These are phyloP conservation scores for Globisporangium barbulae DNA, from an alignment of 352 stramenopile species.

Conservation along the genomic window DNA sequence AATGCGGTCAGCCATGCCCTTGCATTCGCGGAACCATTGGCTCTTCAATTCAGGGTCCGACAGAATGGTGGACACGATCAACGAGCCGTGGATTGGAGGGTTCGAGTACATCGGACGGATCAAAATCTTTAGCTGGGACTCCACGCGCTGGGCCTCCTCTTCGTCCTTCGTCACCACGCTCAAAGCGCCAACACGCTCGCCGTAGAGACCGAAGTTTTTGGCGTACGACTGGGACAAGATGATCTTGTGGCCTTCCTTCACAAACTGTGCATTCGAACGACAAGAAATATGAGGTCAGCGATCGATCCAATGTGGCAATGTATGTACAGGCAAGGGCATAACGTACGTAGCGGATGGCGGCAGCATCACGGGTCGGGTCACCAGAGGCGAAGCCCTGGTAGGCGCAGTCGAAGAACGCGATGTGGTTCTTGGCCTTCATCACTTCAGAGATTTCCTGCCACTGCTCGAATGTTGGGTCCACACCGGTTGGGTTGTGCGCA, in stretches of 20 bases:
- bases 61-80: constrained; percentile 97
- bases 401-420: constrained; percentile 99
- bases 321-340: background rate
- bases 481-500: constrained; percentile 98
- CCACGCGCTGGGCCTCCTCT: constrained; percentile 94
- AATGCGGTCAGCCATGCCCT: constrained; percentile 95
- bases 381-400: constrained; percentile 99
- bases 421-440: constrained; percentile 95
- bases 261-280: constrained; percentile 70
- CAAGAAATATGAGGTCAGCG: background rate
- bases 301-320: background rate
- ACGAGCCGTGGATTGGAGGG: constrained; percentile 96
- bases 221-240: constrained; percentile 98
- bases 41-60: constrained; percentile 89
- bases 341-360: constrained; percentile 88
- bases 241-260: constrained; percentile 97
- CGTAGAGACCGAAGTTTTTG: constrained; percentile 99
- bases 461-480: constrained; percentile 97
- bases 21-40: constrained; percentile 95
- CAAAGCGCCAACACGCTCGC: constrained; percentile 96
- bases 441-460: constrained; percentile 96
- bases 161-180: constrained; percentile 92
- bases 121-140: constrained; percentile 98
- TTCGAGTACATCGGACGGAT: constrained; percentile 99
- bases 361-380: constrained; percentile 94